phyloP scores from a whole-genome alignment of 495 filamentous ascomycete species.

The Hypoxylon crocopeplum region DNA sequence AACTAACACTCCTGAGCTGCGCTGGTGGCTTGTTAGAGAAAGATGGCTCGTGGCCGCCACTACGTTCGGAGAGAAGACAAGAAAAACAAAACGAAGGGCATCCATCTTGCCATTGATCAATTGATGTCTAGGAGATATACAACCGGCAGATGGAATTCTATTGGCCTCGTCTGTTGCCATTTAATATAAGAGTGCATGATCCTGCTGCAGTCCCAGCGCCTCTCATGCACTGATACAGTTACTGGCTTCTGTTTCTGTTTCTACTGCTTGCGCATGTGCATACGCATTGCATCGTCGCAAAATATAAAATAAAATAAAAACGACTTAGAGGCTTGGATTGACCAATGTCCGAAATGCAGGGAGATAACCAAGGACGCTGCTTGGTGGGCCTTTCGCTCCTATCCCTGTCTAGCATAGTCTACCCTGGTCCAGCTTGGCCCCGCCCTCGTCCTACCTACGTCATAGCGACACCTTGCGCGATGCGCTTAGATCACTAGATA shows the following conservation, averaged over 20 bases:
- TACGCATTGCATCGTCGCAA: slow-evolving; percentile 19
- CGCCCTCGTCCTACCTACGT: slow-evolving; percentile 17
- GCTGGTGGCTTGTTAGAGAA: not conserved
- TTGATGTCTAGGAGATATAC: slow-evolving; percentile 13
- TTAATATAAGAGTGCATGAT: slow-evolving; percentile 34
- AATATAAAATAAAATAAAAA: no score
- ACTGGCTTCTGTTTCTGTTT: slow-evolving; percentile 12
- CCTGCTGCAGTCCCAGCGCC: slow-evolving; percentile 23
- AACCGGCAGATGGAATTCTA: not conserved
- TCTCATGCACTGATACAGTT: slow-evolving; percentile 18
- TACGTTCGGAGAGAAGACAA: not conserved
- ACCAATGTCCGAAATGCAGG: slow-evolving; percentile 19
- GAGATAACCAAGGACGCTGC: slow-evolving; percentile 20
- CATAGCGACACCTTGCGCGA: slow-evolving; percentile 15
- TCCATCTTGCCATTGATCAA: slow-evolving; percentile 10
- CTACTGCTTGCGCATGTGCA: not conserved
- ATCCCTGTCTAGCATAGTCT: not conserved
- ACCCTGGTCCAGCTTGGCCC: no score
- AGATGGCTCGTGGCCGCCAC: slow-evolving; percentile 4
- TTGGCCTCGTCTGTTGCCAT: slow-evolving; percentile 14
- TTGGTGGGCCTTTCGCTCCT: not conserved
- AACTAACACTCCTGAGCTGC: not conserved
- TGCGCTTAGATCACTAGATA: slow-evolving; percentile 7
- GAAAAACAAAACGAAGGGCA: not conserved
- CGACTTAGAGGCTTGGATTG: no score